Conservation (phyloP, 805 yeast species). For the Helenozyma rhizophorensis region DNA sequence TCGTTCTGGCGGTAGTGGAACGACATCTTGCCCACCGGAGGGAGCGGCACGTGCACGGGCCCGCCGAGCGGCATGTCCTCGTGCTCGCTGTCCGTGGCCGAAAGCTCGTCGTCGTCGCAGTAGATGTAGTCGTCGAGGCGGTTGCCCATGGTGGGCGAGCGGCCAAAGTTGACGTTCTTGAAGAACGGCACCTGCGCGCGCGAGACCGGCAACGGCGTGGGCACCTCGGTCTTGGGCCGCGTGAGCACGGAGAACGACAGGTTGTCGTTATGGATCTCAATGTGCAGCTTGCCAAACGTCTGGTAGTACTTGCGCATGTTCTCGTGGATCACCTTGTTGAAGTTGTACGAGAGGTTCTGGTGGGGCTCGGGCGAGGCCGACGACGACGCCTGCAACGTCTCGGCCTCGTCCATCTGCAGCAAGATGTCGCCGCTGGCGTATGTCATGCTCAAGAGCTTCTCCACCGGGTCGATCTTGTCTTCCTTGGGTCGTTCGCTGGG, state of each 20-base stretch:
- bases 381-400: constrained; percentile 2
- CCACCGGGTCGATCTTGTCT: constrained; percentile 41
- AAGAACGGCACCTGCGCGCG: constrained; percentile 30
- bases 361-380: not conserved
- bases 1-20: constrained; percentile 35
- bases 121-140: constrained; percentile 33
- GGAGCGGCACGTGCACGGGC: constrained; percentile 8
- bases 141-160: constrained; percentile 22
- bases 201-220: constrained; percentile 3
- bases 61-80: constrained; percentile 12
- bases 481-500: constrained; percentile 6
- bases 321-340: constrained; percentile 36
- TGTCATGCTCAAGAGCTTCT: constrained; percentile 34
- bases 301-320: constrained; percentile 32
- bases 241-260: constrained; percentile 29
- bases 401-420: constrained; percentile 20
- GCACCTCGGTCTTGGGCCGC: constrained; percentile 3
- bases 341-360: constrained; percentile 23
- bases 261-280: constrained; percentile 30
- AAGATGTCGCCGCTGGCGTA: constrained; percentile 28
- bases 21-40: constrained; percentile 25
- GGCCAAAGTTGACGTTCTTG: constrained; percentile 32
- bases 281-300: constrained; percentile 22
- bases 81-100: constrained; percentile 11
- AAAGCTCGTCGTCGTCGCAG: constrained; percentile 23